Conservation (phyloP, 768 basidiomycete species). For the Naganishia vaughanmartiniae region DNA sequence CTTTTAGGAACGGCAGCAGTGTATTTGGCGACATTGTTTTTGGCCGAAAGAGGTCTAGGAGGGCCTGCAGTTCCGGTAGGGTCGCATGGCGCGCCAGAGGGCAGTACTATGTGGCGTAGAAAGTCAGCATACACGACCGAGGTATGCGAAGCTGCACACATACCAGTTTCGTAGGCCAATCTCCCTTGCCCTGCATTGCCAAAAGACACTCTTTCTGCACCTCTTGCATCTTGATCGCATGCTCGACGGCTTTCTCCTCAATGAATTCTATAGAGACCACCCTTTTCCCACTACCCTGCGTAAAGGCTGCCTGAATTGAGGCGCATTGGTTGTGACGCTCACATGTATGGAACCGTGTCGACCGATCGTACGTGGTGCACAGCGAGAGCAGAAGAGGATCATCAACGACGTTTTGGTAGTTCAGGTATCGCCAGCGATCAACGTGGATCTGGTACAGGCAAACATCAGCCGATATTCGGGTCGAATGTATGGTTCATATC, state of each 20-base stretch:
- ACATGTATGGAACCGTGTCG: conserved; percentile 87
- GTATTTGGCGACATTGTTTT: conserved; percentile 76
- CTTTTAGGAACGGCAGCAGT: conserved; percentile 58
- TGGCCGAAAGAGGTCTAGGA: conserved; percentile 80
- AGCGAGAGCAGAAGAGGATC: conserved; percentile 54
- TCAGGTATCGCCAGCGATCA: conserved; percentile 77
- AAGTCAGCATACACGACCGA: background rate
- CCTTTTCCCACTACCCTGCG: conserved; percentile 46
- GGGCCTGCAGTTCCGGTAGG: conserved; percentile 75
- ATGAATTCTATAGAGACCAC: conserved; percentile 85
- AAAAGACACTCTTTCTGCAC: conserved; percentile 55
- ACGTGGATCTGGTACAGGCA: conserved; percentile 72
- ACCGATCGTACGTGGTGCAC: conserved; percentile 37
- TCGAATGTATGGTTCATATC: conserved; percentile 29
- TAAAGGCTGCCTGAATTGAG: conserved; percentile 46
- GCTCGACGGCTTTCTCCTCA: conserved; percentile 62
- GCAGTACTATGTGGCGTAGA: conserved; percentile 57
- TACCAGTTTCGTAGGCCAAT: conserved; percentile 65
- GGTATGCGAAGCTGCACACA: conserved; percentile 5
- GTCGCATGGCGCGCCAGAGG: conserved; percentile 80
- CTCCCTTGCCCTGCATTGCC: conserved; percentile 36
- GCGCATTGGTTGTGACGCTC: conserved; percentile 74
- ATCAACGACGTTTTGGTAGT: conserved; percentile 65
- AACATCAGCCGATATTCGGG: background rate
- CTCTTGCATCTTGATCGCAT: conserved; percentile 58